Base-by-base conservation (phyloP, 2,329 filamentous ascomycete species). In the Blastomyces gilchristii region DNA sequence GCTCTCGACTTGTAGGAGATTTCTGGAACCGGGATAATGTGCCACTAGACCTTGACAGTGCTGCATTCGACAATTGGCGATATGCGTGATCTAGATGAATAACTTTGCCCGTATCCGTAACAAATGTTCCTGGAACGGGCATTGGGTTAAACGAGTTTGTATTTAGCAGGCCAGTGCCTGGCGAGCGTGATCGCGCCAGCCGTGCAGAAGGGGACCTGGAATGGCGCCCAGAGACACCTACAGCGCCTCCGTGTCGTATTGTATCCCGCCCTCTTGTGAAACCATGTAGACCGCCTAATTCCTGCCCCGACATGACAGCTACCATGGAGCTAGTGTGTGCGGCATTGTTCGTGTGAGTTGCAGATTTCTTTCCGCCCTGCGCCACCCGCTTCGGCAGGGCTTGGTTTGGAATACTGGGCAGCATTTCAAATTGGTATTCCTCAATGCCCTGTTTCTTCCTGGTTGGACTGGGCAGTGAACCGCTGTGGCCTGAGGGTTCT, bases 11-110 rank as follows among this genome's bases (percentile, higher is more conserved):
- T 6, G 64, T 64, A 49, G 80, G 76, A 68, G 58, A 68, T 70
- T 86, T 87, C n/a, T 86, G 82, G 28, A 90, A 77, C 60, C 80
- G 78, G 7, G 87, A 81, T 41, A 93, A 75, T 60, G 79, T 83
- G 37, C 88, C 86, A 22, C 84, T 81, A 5, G 86, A 85, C 39
- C 81, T 81, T 3, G 84, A 80, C 53, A 92, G 76, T 60, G 87
- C 86, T 12, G 87, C 87, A 71, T 92, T 87, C 1, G 88, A 90
- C 22, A 91, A 77, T 64, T 85, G 83, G 60, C 86, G 81, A 71
- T 91, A 90, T 3, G 88, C 87, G 66, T 80, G 87, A 64, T 82
- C 84, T 74, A 89, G 83, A 70, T 91, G 87, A 60, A 91, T 77
- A 1, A 83, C 73, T 57, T 83, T 81, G 12, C 84, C 85, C 62